A percentile compares a stretch with the other conserved stretches of the same genome.
Evolutionary conservation across 805 yeast genomes (phyloP).

Genomic region (Torulaspora gathmanii): DNA sequence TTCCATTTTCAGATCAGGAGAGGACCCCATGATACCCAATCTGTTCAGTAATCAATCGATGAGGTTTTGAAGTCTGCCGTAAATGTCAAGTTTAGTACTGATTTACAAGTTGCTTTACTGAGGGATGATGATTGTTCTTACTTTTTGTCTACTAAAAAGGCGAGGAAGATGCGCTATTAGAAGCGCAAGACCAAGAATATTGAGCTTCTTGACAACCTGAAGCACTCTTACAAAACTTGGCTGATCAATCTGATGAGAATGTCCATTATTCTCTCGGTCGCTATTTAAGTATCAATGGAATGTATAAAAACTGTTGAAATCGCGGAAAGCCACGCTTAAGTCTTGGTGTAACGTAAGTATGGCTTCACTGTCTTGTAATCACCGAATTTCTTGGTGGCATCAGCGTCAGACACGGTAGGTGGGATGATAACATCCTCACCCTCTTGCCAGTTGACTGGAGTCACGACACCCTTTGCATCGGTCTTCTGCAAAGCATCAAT

Average conservation of each 20-base stretch:
- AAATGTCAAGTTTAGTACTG: background rate
- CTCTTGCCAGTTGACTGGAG: conserved; percentile 86
- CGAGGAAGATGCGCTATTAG: background rate
- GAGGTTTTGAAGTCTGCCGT: background rate
- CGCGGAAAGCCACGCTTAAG: conserved; percentile 9
- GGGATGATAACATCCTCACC: conserved; percentile 93
- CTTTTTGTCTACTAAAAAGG: background rate
- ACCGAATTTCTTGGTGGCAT: conserved; percentile 77
- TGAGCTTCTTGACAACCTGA: background rate
- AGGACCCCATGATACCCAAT: conserved; percentile 4
- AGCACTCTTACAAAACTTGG: too few relatives aligned
- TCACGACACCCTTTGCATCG: conserved; percentile 77
- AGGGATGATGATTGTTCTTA: background rate
- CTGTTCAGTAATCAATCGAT: background rate
- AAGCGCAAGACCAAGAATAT: background rate
- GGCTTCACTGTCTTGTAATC: conserved; percentile 84
- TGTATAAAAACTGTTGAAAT: background rate
- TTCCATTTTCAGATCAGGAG: conserved; percentile 10
- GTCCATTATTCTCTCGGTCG: background rate
- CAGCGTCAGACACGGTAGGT: conserved; percentile 75
- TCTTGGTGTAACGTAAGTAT: conserved; percentile 70
- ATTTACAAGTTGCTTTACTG: background rate
- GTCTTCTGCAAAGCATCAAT: conserved; percentile 82
- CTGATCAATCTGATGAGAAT: background rate
- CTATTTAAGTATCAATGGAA: background rate